Percentiles rank a stretch among this genome's conserved stretches.
These are phyloP conservation scores for Paramyrothecium sp. DNA, from an alignment of 2,329 filamentous ascomycete genomes.

Conservation along the genomic window DNA sequence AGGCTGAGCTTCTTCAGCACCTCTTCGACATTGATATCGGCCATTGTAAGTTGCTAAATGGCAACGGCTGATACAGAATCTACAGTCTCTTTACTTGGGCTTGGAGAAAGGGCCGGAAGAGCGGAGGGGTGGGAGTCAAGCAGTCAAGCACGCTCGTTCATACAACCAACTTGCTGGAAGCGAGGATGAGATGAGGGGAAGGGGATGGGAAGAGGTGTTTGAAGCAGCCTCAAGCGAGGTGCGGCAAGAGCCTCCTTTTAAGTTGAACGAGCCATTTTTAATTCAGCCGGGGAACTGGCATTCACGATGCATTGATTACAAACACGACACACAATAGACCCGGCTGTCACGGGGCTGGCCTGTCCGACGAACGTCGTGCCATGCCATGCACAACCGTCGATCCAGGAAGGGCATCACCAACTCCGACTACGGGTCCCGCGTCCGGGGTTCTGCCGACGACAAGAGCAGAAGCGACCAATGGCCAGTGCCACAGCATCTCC, in stretches of 20 bases:
- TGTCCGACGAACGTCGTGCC: no score
- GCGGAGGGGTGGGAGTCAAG: background rate
- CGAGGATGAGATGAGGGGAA: background rate
- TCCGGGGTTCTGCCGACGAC: background rate
- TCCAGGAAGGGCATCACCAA: background rate
- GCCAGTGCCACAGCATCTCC: background rate
- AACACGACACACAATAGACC: no score
- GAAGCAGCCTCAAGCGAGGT: background rate
- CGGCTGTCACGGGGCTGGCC: no score
- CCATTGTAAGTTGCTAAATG: constrained; percentile 30
- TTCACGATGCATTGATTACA: no score
- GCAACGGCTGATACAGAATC: background rate
- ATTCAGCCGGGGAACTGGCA: background rate
- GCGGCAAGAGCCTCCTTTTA: background rate
- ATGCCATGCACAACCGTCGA: background rate
- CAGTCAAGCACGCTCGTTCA: background rate
- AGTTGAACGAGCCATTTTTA: background rate
- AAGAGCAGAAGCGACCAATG: background rate
- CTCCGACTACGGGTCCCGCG: background rate
- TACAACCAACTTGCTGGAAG: background rate
- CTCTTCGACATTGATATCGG: constrained; percentile 52
- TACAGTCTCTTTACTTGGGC: background rate
- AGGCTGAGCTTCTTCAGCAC: constrained; percentile 52
- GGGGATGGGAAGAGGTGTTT: background rate
- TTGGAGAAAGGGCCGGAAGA: background rate